Evolutionary conservation across 768 basidiomycete genomes (phyloP).

Genomic region (Coprinellus aureogranulatus): DNA sequence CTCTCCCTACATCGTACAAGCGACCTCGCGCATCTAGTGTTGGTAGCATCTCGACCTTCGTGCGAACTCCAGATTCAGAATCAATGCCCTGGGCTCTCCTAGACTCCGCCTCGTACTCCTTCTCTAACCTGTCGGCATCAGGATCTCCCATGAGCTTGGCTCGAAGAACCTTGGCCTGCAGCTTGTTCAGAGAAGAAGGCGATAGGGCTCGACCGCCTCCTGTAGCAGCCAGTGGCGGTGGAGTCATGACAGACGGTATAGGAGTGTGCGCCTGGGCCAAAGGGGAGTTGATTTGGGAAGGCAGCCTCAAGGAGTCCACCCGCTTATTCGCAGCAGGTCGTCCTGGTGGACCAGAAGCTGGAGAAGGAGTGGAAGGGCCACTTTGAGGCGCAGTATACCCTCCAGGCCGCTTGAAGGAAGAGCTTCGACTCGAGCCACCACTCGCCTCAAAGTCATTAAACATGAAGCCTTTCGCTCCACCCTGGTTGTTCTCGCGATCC

Average conservation of each 20-base stretch:
- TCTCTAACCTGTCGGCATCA: conserved; percentile 74
- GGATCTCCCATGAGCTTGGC: conserved; percentile 85
- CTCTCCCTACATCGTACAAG: conserved; percentile 87
- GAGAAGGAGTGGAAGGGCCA: conserved; percentile 60
- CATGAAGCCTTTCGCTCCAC: conserved; percentile 56
- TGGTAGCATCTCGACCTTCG: conserved; percentile 80
- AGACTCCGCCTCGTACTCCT: conserved; percentile 77
- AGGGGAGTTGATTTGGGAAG: conserved; percentile 59
- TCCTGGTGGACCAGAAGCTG: conserved; percentile 27
- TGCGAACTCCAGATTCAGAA: conserved; percentile 42
- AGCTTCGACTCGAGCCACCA: conserved; percentile 71
- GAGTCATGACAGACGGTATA: conserved; percentile 87
- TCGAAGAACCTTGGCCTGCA: conserved; percentile 90
- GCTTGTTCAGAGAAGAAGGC: conserved; percentile 79
- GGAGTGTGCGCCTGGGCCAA: conserved; percentile 71
- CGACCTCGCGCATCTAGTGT: conserved; percentile 82
- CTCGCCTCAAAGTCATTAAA: conserved; percentile 66
- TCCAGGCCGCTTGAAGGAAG: conserved; percentile 84
- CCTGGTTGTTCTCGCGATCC: conserved; percentile 31
- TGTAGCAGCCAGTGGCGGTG: conserved; percentile 43
- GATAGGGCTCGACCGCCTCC: conserved; percentile 48
- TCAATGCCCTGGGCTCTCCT: conserved; percentile 46
- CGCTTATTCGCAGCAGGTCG: conserved; percentile 46
- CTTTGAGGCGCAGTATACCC: conserved; percentile 45
- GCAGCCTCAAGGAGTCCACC: conserved; percentile 59